These are phyloP conservation scores for Polytrichum commune DNA, from an alignment of 225 moss, liverwort and hornwort genomes.

Conservation along the genomic window DNA sequence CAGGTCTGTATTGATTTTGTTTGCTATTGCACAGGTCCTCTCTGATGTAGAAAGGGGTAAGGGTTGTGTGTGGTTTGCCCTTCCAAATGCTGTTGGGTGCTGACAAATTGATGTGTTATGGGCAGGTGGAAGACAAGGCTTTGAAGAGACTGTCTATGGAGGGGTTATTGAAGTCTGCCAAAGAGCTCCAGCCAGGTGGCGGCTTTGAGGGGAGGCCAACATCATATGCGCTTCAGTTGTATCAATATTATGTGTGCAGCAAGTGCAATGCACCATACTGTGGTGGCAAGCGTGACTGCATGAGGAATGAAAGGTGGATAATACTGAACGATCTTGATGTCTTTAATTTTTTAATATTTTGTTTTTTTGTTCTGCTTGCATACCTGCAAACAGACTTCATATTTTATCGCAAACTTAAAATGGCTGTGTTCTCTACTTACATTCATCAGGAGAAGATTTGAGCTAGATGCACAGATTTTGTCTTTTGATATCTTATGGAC, in stretches of 20 bases:
- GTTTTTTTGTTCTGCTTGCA: too few species aligned
- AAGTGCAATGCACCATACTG: slow-evolving; percentile 58
- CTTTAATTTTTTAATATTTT: too few species aligned
- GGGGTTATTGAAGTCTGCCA: slow-evolving; percentile 35
- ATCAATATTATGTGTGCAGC: slow-evolving; percentile 54
- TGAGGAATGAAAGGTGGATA: slow-evolving; percentile 37
- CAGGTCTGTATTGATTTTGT: too few species aligned
- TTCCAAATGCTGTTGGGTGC: neutral
- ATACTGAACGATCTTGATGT: neutral
- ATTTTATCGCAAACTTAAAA: too few species aligned
- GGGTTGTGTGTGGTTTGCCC: too few species aligned
- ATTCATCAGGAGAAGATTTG: too few species aligned
- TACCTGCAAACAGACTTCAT: too few species aligned
- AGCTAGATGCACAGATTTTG: too few species aligned
- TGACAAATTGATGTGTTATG: slow-evolving; percentile 5
- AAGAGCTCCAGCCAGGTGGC: slow-evolving; percentile 46
- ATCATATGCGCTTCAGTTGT: slow-evolving; percentile 49
- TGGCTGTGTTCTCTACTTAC: too few species aligned
- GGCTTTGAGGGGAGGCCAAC: slow-evolving; percentile 48
- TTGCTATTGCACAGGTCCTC: too few species aligned
- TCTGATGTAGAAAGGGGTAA: too few species aligned
- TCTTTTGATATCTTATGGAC: too few species aligned
- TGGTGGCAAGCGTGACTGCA: slow-evolving; percentile 61
- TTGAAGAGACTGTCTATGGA: slow-evolving; percentile 47
- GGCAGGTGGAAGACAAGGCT: slow-evolving; percentile 50